phyloP scores from a whole-genome alignment of 176 grass and related monocot genomes.

The Rhynchospora breviuscula region DNA sequence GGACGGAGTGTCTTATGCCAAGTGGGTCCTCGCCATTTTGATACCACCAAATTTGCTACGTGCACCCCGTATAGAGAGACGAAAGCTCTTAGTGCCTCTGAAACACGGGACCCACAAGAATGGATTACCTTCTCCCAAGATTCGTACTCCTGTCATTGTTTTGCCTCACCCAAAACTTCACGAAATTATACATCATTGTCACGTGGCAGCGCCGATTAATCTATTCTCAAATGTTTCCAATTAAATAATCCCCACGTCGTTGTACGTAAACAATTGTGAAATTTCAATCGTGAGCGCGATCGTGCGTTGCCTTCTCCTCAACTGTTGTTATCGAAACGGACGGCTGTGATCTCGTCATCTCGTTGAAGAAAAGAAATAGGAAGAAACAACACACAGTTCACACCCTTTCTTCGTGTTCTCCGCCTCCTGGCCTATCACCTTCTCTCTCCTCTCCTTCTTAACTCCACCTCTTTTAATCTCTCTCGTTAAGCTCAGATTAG shows the following conservation, averaged over 20 bases:
- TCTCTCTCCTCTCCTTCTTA: not conserved
- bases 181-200: not conserved
- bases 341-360: slow-evolving; percentile 24
- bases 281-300: not conserved
- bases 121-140: not conserved
- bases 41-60: not conserved
- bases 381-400: not conserved
- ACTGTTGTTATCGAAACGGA: slow-evolving; percentile 21
- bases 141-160: not conserved
- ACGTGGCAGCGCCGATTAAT: not conserved
- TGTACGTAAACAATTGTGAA: not conserved
- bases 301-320: not conserved
- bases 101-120: not conserved
- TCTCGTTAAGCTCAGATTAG: slow-evolving; percentile 16
- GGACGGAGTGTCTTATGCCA: not conserved
- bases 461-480: not conserved
- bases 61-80: not conserved
- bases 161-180: not conserved
- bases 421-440: slow-evolving; percentile 26
- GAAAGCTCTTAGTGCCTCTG: not conserved
- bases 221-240: not conserved
- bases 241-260: not conserved
- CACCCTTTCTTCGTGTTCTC: slow-evolving; percentile 33
- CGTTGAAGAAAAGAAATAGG: not conserved
- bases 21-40: not conserved